Evolutionary conservation across 345 rosid species (phyloP).

Genomic region (Syzygium jambos): DNA sequence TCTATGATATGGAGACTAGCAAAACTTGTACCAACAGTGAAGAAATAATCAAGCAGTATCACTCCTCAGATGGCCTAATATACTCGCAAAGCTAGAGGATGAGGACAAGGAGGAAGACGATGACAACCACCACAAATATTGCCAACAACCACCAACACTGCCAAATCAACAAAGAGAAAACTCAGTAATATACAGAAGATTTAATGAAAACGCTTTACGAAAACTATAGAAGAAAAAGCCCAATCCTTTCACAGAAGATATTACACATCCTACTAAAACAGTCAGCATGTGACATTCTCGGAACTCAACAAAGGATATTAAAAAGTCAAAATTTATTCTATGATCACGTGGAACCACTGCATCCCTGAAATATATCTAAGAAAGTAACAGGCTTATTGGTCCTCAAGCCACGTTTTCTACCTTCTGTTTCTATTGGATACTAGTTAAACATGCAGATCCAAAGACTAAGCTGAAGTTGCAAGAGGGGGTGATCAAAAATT

Average conservation of each 20-base stretch:
- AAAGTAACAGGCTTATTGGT: background rate
- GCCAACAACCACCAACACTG: constrained; percentile 77
- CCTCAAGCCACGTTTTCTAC: background rate
- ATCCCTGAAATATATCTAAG: background rate
- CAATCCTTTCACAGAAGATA: background rate
- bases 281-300: background rate
- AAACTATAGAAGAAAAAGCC: background rate
- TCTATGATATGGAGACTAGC: background rate
- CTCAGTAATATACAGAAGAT: background rate
- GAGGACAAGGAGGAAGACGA: constrained; percentile 31
- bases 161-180: constrained; percentile 4
- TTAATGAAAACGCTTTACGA: background rate
- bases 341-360: background rate
- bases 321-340: background rate
- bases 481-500: background rate
- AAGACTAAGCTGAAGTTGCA: background rate
- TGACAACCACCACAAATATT: constrained; percentile 29
- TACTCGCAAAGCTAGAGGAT: constrained; percentile 17
- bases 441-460: background rate
- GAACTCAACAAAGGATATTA: background rate
- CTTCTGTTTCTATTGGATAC: background rate
- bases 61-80: background rate
- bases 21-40: background rate
- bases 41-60: background rate
- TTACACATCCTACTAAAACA: background rate